A percentile compares a stretch with the other conserved stretches of the same genome.
phyloP scores from a whole-genome alignment of 139 green algal species.

The Chlamydomonas schloesseri region DNA sequence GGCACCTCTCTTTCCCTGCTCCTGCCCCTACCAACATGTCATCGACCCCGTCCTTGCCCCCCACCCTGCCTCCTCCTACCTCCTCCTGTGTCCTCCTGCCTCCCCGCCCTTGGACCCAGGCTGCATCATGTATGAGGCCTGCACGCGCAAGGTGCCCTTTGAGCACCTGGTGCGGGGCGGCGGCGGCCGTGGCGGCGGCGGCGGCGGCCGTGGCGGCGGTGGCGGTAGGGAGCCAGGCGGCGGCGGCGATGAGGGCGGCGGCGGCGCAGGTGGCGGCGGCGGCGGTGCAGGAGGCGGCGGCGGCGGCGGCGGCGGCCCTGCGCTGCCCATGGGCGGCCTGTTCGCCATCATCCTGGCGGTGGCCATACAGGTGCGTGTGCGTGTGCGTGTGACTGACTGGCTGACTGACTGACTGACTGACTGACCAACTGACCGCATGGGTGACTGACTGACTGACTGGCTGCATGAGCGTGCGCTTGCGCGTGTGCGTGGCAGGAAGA shows the following conservation, averaged over 20 bases:
- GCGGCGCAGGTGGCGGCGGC: not conserved
- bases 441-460: too few species aligned
- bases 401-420: too few species aligned
- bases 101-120: not conserved
- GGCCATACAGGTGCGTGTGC: constrained; percentile 58
- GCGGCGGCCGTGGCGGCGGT: not conserved
- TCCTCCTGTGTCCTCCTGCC: not conserved
- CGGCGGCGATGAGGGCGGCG: not conserved
- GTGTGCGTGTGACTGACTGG: too few species aligned
- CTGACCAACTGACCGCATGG: too few species aligned
- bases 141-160: constrained; percentile 24
- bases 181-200: not conserved
- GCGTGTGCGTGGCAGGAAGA: too few species aligned
- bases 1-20: not conserved
- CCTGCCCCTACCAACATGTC: not conserved
- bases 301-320: not conserved
- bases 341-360: constrained; percentile 75
- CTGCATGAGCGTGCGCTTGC: too few species aligned
- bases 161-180: not conserved
- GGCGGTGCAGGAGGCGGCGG: not conserved
- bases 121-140: constrained; percentile 76
- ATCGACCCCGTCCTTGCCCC: too few species aligned
- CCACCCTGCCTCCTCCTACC: too few species aligned
- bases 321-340: constrained; percentile 34
- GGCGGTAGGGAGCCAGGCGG: not conserved